These are phyloP conservation scores for Stevia rebaudiana DNA, from an alignment of 140 eudicot species.

Conservation along the genomic window DNA sequence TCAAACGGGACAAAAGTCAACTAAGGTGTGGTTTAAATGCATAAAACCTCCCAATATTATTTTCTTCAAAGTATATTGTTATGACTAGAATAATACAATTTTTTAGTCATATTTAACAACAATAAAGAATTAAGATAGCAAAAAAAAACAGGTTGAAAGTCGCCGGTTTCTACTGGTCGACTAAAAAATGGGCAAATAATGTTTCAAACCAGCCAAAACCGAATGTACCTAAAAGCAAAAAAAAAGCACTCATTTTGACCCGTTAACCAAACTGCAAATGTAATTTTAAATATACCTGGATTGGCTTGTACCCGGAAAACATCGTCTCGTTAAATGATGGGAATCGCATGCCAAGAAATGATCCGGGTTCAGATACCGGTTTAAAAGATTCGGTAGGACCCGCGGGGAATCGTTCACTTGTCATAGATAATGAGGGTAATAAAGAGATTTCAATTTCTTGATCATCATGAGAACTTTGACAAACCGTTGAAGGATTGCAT, in stretches of 20 bases:
- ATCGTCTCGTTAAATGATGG: constrained; percentile 35
- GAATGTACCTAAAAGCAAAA: neutral
- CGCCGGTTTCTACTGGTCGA: neutral
- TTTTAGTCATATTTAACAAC: neutral
- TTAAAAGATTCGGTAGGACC: constrained; percentile 31
- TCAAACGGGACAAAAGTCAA: neutral
- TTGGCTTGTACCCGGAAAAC: constrained; percentile 32
- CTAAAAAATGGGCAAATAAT: neutral
- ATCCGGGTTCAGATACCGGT: constrained; percentile 30
- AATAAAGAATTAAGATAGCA: neutral
- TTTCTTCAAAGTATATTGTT: neutral
- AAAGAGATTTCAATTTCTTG: constrained; percentile 35
- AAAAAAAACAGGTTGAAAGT: neutral
- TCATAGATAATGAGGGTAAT: constrained; percentile 36
- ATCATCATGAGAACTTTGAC: constrained; percentile 30
- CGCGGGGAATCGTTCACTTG: constrained; percentile 23
- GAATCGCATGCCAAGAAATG: constrained; percentile 28
- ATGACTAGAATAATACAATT: neutral
- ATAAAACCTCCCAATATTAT: neutral
- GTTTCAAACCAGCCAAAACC: neutral
- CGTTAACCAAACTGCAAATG: neutral
- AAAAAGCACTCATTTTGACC: neutral
- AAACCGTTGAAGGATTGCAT: constrained; percentile 26
- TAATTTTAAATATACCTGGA: constrained; percentile 38
- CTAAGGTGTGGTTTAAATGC: neutral